Conservation (phyloP, 2,329 filamentous ascomycete species). For the Fusarium sp. region DNA sequence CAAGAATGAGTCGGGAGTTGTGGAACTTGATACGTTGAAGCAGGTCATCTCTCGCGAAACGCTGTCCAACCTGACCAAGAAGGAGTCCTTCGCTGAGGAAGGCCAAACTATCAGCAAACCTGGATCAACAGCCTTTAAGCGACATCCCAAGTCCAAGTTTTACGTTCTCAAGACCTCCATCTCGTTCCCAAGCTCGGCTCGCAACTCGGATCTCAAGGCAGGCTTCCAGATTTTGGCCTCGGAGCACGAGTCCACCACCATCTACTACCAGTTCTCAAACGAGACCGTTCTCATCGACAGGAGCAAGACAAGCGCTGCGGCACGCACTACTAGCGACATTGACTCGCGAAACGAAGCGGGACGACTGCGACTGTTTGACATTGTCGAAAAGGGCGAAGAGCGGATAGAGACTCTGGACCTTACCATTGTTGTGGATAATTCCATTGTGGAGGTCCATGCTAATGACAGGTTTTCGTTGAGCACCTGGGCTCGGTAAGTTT, state of each 20-base stretch:
- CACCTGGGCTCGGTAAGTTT: slow-evolving; percentile 55
- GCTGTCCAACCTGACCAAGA: slow-evolving; percentile 44
- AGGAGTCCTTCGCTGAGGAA: slow-evolving; percentile 36
- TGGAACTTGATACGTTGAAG: slow-evolving; percentile 51
- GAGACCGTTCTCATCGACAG: slow-evolving; percentile 55
- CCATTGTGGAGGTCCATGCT: slow-evolving; percentile 52
- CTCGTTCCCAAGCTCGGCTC: slow-evolving; percentile 49
- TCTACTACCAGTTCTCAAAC: slow-evolving; percentile 58
- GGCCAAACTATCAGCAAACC: slow-evolving; percentile 35
- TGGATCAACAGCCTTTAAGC: slow-evolving; percentile 18
- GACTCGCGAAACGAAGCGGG: slow-evolving; percentile 51
- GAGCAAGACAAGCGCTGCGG: slow-evolving; percentile 53
- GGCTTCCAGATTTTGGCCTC: slow-evolving; percentile 55
- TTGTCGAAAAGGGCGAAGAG: slow-evolving; percentile 42
- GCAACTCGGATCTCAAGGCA: slow-evolving; percentile 48
- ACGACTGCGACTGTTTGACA: slow-evolving; percentile 53
- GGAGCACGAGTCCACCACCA: slow-evolving; percentile 51
- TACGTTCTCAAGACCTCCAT: slow-evolving; percentile 51
- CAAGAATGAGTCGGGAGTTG: slow-evolving; percentile 43
- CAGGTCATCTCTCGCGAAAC: slow-evolving; percentile 53
- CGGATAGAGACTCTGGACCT: slow-evolving; percentile 51
- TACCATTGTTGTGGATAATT: slow-evolving; percentile 54
- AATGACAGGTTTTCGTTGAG: slow-evolving; percentile 54
- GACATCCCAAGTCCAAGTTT: slow-evolving; percentile 47
- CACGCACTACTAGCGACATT: slow-evolving; percentile 51